Conservation (phyloP, 352 stramenopile species). For the Pythium grandisporangium region DNA sequence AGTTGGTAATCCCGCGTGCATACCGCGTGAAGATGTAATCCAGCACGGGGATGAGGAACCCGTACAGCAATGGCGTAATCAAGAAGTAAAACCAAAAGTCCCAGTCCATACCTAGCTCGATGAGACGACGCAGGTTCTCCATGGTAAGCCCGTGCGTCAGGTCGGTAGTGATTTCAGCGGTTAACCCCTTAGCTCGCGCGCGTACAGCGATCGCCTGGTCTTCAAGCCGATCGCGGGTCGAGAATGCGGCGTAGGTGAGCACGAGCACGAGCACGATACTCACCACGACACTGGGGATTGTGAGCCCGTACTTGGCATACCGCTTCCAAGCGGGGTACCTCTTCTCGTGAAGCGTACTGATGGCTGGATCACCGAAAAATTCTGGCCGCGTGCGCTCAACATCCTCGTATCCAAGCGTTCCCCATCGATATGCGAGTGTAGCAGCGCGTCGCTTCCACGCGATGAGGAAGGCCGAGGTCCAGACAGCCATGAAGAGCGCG, state of each 20-base stretch:
- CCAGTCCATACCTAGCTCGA: conserved; percentile 53
- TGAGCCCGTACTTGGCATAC: conserved; percentile 63
- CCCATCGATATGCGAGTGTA: conserved; percentile 82
- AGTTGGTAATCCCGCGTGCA: conserved; percentile 89
- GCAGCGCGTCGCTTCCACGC: conserved; percentile 76
- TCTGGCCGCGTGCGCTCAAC: conserved; percentile 74
- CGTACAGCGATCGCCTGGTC: conserved; percentile 34
- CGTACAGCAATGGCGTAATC: conserved; percentile 81
- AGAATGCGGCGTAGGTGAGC: conserved; percentile 62
- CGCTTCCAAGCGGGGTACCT: conserved; percentile 71
- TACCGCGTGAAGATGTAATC: conserved; percentile 78
- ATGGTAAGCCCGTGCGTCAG: conserved; percentile 44
- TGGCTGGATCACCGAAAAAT: conserved; percentile 51
- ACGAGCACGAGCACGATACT: conserved; percentile 50
- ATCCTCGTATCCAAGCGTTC: conserved; percentile 85
- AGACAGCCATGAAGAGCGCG: conserved; percentile 86
- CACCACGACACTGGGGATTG: conserved; percentile 44
- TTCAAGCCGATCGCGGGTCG: conserved; percentile 69
- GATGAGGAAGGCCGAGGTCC: conserved; percentile 84
- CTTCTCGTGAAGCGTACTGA: conserved; percentile 21
- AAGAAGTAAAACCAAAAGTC: conserved; percentile 84
- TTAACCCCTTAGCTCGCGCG: conserved; percentile 24
- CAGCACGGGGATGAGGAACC: conserved; percentile 73
- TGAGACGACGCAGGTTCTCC: conserved; percentile 36
- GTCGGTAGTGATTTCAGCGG: conserved; percentile 31